Conservation (phyloP, 176 grass and related monocot genomes). For the Avena sativa region DNA sequence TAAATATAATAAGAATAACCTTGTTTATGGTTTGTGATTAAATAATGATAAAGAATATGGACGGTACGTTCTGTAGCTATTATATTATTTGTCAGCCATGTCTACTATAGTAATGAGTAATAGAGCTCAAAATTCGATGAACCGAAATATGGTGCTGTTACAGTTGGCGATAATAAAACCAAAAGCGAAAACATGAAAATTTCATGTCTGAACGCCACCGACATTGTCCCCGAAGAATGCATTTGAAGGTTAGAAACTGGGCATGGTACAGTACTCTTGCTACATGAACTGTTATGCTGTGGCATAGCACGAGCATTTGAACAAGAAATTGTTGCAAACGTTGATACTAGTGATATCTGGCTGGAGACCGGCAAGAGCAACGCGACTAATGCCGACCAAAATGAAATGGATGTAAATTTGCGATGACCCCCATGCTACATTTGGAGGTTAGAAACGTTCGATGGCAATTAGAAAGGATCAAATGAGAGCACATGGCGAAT, state of each 20-base stretch:
- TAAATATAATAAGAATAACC: too few relatives aligned
- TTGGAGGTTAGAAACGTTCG: neutral
- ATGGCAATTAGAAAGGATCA: neutral
- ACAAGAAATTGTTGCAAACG: neutral
- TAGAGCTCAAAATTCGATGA: neutral
- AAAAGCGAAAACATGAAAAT: neutral
- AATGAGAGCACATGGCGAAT: slow-evolving; percentile 21
- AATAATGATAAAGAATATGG: too few relatives aligned
- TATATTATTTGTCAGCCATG: too few relatives aligned
- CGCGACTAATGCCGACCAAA: neutral
- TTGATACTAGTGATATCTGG: neutral
- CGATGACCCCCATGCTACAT: neutral
- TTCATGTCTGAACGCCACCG: neutral
- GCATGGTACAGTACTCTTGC: neutral
- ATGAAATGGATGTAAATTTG: neutral
- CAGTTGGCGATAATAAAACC: neutral
- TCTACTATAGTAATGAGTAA: neutral
- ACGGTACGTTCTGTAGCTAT: too few relatives aligned
- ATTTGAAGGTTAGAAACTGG: neutral
- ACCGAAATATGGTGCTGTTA: neutral
- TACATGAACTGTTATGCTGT: neutral
- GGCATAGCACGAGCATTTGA: neutral
- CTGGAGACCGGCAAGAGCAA: neutral
- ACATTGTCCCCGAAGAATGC: neutral
- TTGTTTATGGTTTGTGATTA: too few relatives aligned